These are phyloP conservation scores for Venustampulla echinocandica DNA, from an alignment of 495 filamentous ascomycete genomes.

Conservation along the genomic window DNA sequence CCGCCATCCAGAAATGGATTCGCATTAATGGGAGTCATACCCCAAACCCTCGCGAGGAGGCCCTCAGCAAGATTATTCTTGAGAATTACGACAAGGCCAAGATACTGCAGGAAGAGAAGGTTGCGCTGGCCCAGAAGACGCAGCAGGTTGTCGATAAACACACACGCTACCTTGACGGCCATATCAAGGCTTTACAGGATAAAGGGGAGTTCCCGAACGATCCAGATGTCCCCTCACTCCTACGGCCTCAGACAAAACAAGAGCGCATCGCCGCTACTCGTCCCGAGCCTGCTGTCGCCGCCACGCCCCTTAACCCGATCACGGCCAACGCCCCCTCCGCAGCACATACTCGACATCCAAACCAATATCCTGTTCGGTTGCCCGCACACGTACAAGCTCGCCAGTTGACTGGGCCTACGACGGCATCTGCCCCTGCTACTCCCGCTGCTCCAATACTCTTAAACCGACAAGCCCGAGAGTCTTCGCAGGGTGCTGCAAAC, in stretches of 20 bases:
- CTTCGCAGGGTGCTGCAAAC: slow-evolving; percentile 58
- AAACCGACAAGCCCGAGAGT: slow-evolving; percentile 60
- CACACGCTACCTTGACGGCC: slow-evolving; percentile 74
- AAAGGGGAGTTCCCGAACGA: slow-evolving; percentile 72
- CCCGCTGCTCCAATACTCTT: slow-evolving; percentile 54
- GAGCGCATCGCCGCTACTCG: slow-evolving; percentile 13
- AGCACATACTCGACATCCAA: slow-evolving; percentile 33
- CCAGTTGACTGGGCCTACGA: slow-evolving; percentile 2
- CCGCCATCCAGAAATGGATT: slow-evolving; percentile 82
- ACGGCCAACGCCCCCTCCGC: slow-evolving; percentile 27
- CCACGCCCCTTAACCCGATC: slow-evolving; percentile 37
- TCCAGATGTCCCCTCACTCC: slow-evolving; percentile 69
- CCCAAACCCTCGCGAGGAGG: slow-evolving; percentile 79
- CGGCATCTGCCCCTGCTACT: slow-evolving; percentile 55
- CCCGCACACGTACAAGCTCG: slow-evolving; percentile 29
- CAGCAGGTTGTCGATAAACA: slow-evolving; percentile 77
- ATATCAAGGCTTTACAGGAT: slow-evolving; percentile 75
- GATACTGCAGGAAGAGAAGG: slow-evolving; percentile 79
- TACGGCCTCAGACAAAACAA: slow-evolving; percentile 44
- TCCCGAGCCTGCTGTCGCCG: slow-evolving; percentile 42
- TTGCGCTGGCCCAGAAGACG: slow-evolving; percentile 68
- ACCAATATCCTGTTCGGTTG: slow-evolving; percentile 34
- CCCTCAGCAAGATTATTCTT: slow-evolving; percentile 58
- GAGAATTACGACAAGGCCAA: slow-evolving; percentile 64
- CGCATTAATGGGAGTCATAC: slow-evolving; percentile 71